These are phyloP conservation scores for Alopecurus myosuroides DNA, from an alignment of 176 grass and related monocot species.

Conservation along the genomic window DNA sequence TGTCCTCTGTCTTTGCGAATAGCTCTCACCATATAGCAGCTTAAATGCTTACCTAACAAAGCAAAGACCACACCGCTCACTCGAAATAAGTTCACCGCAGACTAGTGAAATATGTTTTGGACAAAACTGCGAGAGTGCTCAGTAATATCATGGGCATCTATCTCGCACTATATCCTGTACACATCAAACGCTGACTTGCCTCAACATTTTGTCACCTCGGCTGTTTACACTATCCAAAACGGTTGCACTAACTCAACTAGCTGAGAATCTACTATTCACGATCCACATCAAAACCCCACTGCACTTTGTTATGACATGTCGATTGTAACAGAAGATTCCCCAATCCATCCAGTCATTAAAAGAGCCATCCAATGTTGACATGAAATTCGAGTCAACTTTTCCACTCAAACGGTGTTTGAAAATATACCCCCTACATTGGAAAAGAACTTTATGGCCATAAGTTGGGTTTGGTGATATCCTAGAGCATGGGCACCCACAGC, in stretches of 20 bases:
- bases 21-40: neutral
- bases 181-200: neutral
- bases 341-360: neutral
- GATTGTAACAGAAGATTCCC: neutral
- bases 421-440: neutral
- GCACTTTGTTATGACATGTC: neutral
- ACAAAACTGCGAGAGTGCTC: neutral
- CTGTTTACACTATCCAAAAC: neutral
- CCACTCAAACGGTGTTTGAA: neutral
- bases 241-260: neutral
- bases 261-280: neutral
- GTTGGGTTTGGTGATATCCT: neutral
- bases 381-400: neutral
- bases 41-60: neutral
- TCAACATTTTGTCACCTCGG: neutral
- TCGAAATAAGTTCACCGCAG: neutral
- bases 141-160: neutral
- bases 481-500: neutral
- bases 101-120: neutral
- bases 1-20: neutral
- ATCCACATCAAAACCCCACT: neutral
- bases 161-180: neutral
- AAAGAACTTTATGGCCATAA: neutral
- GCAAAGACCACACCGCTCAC: neutral
- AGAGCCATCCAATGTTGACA: neutral